A percentile compares a stretch with the other conserved stretches of the same genome.
These are phyloP conservation scores for Candida orba DNA, from an alignment of 805 yeast genomes.

Conservation along the genomic window DNA sequence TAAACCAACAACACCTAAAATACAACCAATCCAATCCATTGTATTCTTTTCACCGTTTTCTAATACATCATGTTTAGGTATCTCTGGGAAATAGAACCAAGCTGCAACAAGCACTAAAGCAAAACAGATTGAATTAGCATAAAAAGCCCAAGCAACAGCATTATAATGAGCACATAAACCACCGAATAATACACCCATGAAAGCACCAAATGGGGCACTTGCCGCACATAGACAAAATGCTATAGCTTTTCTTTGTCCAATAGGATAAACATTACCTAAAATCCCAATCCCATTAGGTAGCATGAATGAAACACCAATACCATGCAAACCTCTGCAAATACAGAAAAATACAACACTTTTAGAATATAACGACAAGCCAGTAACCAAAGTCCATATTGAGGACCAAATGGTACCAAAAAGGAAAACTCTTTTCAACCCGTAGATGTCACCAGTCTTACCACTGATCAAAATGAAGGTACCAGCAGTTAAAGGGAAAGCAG, in stretches of 20 bases:
- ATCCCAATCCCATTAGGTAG: conserved; percentile 57
- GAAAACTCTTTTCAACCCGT: conserved; percentile 53
- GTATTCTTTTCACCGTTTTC: conserved; percentile 9
- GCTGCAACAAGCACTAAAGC: conserved; percentile 25
- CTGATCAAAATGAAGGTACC: conserved; percentile 66
- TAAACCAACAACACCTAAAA: conserved; percentile 51
- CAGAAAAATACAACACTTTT: conserved; percentile 43
- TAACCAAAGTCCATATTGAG: conserved; percentile 49
- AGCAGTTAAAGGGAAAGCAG: conserved; percentile 61
- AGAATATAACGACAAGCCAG: conserved; percentile 50
- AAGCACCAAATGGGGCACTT: conserved; percentile 56
- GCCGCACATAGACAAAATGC: conserved; percentile 52
- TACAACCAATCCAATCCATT: conserved; percentile 49
- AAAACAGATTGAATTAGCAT: conserved; percentile 32
- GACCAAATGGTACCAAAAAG: conserved; percentile 50
- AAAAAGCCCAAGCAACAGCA: conserved; percentile 47
- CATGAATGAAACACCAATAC: conserved; percentile 52
- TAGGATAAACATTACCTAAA: conserved; percentile 38
- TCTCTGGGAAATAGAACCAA: conserved; percentile 28
- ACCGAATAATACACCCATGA: conserved; percentile 44
- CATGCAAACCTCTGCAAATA: conserved; percentile 51
- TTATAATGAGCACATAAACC: conserved; percentile 37
- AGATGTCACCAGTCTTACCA: conserved; percentile 67
- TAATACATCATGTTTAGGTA: conserved; percentile 9
- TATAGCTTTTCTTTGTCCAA: conserved; percentile 42